These are phyloP conservation scores for Cornus kousa DNA, from an alignment of 148 eudicot genomes.

Conservation along the genomic window DNA sequence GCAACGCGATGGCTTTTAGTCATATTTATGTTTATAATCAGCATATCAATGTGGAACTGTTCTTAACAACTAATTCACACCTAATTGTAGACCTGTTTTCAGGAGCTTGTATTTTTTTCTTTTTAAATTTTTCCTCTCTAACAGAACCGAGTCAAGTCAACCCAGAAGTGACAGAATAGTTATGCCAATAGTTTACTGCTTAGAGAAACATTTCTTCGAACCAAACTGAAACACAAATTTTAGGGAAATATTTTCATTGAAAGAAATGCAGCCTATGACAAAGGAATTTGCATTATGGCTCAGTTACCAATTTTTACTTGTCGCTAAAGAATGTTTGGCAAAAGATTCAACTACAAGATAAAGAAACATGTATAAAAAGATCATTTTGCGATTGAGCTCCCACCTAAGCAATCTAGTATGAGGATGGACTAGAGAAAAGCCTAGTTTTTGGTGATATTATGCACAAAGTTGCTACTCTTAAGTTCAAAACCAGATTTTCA, in stretches of 20 bases:
- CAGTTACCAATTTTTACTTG: not conserved
- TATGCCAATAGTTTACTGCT: not conserved
- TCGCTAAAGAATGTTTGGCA: not conserved
- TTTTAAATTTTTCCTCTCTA: too few relatives aligned
- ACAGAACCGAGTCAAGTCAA: too few relatives aligned
- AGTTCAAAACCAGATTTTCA: too few relatives aligned
- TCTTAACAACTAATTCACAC: too few relatives aligned
- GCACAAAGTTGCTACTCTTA: not conserved
- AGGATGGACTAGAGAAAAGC: too few relatives aligned
- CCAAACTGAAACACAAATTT: not conserved
- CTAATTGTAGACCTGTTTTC: too few relatives aligned
- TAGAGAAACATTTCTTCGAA: not conserved
- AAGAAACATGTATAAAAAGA: not conserved
- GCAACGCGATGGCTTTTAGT: not conserved
- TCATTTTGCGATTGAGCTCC: too few relatives aligned
- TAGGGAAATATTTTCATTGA: not conserved
- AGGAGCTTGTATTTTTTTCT: too few relatives aligned
- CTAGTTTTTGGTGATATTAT: too few relatives aligned
- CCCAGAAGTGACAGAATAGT: not conserved
- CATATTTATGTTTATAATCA: not conserved
- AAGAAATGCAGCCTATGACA: not conserved
- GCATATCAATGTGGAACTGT: not conserved
- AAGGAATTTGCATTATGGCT: not conserved
- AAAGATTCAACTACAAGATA: not conserved
- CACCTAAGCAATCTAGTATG: too few relatives aligned